Evolutionary conservation across 176 grass and related monocot genomes (phyloP), one percentile per base, ranked within the genome.

Genomic region (Poa pratensis): DNA sequence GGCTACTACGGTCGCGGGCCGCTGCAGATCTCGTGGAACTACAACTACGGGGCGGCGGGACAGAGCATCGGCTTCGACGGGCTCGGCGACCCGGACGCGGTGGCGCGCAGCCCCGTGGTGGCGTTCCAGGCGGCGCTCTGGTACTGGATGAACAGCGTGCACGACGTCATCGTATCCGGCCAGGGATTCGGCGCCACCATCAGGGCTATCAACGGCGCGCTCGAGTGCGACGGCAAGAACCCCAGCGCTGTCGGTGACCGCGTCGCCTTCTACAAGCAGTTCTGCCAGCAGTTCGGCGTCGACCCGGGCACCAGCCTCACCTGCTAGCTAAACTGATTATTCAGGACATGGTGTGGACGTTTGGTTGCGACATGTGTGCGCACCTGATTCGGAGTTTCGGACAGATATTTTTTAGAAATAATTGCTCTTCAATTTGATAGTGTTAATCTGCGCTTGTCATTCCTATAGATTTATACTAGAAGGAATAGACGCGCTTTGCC

Each of bases 11-110:
- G 95, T 7, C 91, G 95, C 0, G 91, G 91, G 3, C 93, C 95
- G 19, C 79, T 98, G 69, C 93, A 98, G 61, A 71, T 98, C 19
- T 93, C 95, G 5, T 95, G 95, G 95, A 98, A 98, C 89, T 98
- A 9, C 82, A 97, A 97, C 85, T 97, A 97, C 69, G 92, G 95
- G 3, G 85, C 92, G 5, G 95, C 95, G 1, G 95, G 95, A 15
- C 0, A 82, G 37, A 92, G 89, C 89, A 88, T 97, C 73, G 95
- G 95, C 9, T 97, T 97, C 85, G 87, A 97, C 82, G 95, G 95
- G 43, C 61, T 97, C 2, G 59, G 60, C 32, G 85, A 92, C 32
- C 95, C 95, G 1, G 95, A 91, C 73, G 92, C 89, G 23, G 95
- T 95, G 49, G 91, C 92, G 28, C 83, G 77, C 59, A 94, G 92